phyloP scores from a whole-genome alignment of 2,329 filamentous ascomycete genomes.

The Pyrenochaeta sp. region DNA sequence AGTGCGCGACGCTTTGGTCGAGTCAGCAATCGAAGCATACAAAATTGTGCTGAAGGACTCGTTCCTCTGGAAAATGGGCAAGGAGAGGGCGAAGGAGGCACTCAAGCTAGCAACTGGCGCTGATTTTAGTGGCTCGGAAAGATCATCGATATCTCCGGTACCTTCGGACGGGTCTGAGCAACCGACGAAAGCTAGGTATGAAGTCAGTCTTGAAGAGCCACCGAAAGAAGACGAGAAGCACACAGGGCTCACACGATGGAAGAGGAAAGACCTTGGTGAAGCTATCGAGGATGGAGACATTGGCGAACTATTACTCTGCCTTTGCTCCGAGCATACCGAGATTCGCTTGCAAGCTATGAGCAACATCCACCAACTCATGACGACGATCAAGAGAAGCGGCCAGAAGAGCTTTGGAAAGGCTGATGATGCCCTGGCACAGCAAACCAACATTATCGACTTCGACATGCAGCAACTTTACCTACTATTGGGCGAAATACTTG shows the following conservation, averaged over 20 bases:
- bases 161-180: conserved; percentile 26
- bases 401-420: neutral
- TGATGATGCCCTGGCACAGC: conserved; percentile 8
- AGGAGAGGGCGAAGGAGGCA: conserved; percentile 46
- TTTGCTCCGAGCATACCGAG: conserved; percentile 77
- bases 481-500: conserved; percentile 79
- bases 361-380: conserved; percentile 70
- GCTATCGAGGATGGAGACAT: conserved; percentile 80
- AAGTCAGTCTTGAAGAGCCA: conserved; percentile 45
- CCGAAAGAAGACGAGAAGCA: conserved; percentile 55
- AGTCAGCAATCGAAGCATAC: conserved; percentile 37
- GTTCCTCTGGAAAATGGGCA: conserved; percentile 50
- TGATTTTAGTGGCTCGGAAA: conserved; percentile 47
- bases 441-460: conserved; percentile 55
- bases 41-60: conserved; percentile 44
- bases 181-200: conserved; percentile 13
- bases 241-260: conserved; percentile 68
- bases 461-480: conserved; percentile 83
- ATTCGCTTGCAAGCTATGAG: conserved; percentile 81
- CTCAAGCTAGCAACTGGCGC: conserved; percentile 45
- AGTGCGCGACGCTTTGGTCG: conserved; percentile 40
- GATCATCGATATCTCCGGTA: conserved; percentile 39
- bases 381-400: conserved; percentile 56
- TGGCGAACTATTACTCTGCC: conserved; percentile 73
- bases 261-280: conserved; percentile 78